A percentile compares a stretch with the other conserved stretches of the same genome.
These are phyloP conservation scores for Ceratobasidium theobromae DNA, from an alignment of 1,284 basidiomycete genomes.

Conservation along the genomic window DNA sequence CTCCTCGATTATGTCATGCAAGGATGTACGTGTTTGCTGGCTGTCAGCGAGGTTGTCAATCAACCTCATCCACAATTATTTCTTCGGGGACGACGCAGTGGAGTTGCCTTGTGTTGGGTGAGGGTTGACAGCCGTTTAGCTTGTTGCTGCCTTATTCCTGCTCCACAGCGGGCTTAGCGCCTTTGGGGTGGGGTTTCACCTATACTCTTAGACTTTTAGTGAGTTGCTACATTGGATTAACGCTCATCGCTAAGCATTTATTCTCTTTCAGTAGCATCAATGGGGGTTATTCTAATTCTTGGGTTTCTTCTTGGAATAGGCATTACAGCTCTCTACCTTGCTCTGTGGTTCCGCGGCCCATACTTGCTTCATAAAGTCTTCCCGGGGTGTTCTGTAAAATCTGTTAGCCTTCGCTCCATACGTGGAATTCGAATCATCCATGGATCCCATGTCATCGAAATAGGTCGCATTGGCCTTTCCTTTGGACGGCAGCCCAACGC, in stretches of 20 bases:
- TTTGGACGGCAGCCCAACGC: conserved; percentile 48
- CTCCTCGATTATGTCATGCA: not conserved
- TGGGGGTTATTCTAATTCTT: conserved; percentile 3
- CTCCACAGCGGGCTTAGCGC: no score
- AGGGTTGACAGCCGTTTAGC: no score
- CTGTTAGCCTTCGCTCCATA: conserved; percentile 69
- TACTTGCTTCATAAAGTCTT: conserved; percentile 22
- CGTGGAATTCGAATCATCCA: conserved; percentile 67
- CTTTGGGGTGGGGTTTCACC: no score
- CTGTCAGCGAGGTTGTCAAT: not conserved
- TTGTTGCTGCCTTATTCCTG: no score
- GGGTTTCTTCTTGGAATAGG: not conserved
- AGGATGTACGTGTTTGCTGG: not conserved
- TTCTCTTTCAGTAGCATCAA: not conserved
- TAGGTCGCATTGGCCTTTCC: conserved; percentile 66
- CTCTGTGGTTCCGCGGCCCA: conserved; percentile 22
- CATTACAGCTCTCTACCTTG: not conserved
- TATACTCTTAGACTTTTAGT: no score
- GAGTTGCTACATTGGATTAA: not conserved
- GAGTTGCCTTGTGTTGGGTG: no score
- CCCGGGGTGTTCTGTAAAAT: conserved; percentile 28
- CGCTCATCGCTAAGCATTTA: not conserved
- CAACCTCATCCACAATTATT: not conserved
- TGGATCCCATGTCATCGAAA: conserved; percentile 54
- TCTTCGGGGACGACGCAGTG: no score